Conservation (phyloP, 2,329 filamentous ascomycete genomes). For the Orbilia ellipsospora region DNA sequence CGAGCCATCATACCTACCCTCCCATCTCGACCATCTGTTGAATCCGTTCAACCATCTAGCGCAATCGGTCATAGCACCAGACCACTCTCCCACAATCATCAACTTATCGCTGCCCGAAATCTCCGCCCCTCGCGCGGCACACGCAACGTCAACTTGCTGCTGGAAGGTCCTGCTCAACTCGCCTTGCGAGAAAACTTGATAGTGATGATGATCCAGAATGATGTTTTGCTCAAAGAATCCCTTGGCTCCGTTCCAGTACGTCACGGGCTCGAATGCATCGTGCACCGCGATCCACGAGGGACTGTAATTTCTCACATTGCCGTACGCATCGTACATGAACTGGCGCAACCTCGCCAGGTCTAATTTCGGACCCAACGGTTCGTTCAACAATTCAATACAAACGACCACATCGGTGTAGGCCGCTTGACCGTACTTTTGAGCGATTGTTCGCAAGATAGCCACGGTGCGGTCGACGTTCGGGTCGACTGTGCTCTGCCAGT, state of each 20-base stretch:
- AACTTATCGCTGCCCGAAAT: slow-evolving; percentile 70
- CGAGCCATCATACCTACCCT: slow-evolving; percentile 69
- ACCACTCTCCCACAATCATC: slow-evolving; percentile 77
- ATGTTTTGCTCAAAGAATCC: slow-evolving; percentile 67
- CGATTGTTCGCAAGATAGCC: slow-evolving; percentile 69
- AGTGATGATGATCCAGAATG: slow-evolving; percentile 76
- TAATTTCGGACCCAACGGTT: slow-evolving; percentile 63
- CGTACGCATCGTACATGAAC: slow-evolving; percentile 68
- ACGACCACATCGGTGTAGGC: slow-evolving; percentile 71
- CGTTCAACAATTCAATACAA: slow-evolving; percentile 70
- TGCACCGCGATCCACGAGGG: slow-evolving; percentile 69
- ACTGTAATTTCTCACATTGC: slow-evolving; percentile 64
- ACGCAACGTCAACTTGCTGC: slow-evolving; percentile 70
- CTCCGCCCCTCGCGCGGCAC: slow-evolving; percentile 67
- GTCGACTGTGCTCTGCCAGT: slow-evolving; percentile 63
- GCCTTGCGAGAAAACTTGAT: slow-evolving; percentile 71
- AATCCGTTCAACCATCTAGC: slow-evolving; percentile 69
- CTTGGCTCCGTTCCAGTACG: slow-evolving; percentile 72
- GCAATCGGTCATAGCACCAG: slow-evolving; percentile 73
- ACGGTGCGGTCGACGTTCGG: slow-evolving; percentile 67
- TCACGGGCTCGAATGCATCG: slow-evolving; percentile 69
- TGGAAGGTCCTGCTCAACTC: slow-evolving; percentile 67
- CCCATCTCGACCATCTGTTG: slow-evolving; percentile 69
- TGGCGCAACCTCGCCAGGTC: slow-evolving; percentile 61
- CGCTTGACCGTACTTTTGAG: slow-evolving; percentile 68